A percentile compares a stretch with the other conserved stretches of the same genome.
phyloP scores from a whole-genome alignment of 2,329 filamentous ascomycete species.

The Ophioceras dolichostomum region DNA sequence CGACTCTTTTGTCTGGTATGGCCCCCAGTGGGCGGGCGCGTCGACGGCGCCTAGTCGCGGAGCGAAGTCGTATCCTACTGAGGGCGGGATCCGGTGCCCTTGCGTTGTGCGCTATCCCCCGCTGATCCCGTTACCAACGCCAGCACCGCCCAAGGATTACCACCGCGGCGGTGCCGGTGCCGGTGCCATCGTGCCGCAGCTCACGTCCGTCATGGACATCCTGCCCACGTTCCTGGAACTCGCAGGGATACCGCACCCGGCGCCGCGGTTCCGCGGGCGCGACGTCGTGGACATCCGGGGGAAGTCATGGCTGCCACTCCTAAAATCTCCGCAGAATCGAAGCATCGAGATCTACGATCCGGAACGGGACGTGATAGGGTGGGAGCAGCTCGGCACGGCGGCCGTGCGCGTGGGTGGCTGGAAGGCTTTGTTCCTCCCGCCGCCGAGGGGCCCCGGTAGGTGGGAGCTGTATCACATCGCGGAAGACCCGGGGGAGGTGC shows the following conservation, averaged over 20 bases:
- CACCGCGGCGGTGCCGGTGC: constrained; percentile 15
- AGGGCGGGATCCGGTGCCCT: constrained; percentile 37
- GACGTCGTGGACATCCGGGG: constrained; percentile 20
- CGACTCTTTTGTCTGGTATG: constrained; percentile 46
- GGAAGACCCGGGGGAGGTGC: constrained; percentile 30
- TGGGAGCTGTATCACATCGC: constrained; percentile 36
- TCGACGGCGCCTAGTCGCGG: constrained; percentile 16
- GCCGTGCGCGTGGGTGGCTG: constrained; percentile 22
- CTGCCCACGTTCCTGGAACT: constrained; percentile 35
- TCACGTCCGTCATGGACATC: constrained; percentile 40
- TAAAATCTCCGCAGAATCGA: neutral
- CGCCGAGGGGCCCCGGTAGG: constrained; percentile 32
- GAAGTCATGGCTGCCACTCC: constrained; percentile 17
- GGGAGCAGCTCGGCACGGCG: constrained; percentile 22
- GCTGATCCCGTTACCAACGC: too few relatives aligned
- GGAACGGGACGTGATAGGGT: constrained; percentile 14
- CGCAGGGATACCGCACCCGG: constrained; percentile 35
- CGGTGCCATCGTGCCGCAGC: constrained; percentile 29
- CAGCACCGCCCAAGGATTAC: constrained; percentile 4
- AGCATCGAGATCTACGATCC: neutral
- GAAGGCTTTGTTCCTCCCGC: constrained; percentile 32
- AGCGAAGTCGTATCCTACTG: constrained; percentile 24
- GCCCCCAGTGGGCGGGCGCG: constrained; percentile 35
- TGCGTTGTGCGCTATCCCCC: constrained; percentile 24
- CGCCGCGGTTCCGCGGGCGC: constrained; percentile 29